A percentile compares a stretch with the other conserved stretches of the same genome.
Conservation (phyloP, 768 basidiomycete genomes). For the Hygrocybe punicea region DNA sequence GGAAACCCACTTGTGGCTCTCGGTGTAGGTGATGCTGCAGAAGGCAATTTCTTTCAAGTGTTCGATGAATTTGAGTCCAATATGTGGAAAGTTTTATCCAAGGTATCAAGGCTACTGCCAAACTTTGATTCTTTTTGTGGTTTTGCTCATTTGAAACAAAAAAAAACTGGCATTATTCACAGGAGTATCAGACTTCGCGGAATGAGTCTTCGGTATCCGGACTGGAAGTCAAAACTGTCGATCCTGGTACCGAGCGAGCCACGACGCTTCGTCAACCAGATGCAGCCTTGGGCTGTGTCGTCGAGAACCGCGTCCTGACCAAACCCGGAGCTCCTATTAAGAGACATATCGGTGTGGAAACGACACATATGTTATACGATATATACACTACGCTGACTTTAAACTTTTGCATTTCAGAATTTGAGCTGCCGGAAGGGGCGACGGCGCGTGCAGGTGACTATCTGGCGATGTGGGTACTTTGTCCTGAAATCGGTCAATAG, state of each 20-base stretch:
- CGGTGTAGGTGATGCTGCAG: slow-evolving; percentile 43
- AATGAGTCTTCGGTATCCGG: slow-evolving; percentile 13
- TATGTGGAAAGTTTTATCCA: slow-evolving; percentile 36
- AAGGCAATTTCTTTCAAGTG: slow-evolving; percentile 40
- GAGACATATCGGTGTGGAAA: slow-evolving; percentile 38
- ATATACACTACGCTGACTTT: too few species aligned
- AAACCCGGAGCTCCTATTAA: slow-evolving; percentile 38
- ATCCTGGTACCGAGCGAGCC: slow-evolving; percentile 33
- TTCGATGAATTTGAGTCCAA: slow-evolving; percentile 44
- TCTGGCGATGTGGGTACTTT: slow-evolving; percentile 39
- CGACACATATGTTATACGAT: too few species aligned
- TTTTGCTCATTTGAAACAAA: neutral
- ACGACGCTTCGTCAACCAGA: slow-evolving; percentile 37
- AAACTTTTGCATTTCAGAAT: slow-evolving; percentile 28
- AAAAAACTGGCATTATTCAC: neutral
- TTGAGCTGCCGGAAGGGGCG: slow-evolving; percentile 38
- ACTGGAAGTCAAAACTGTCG: slow-evolving; percentile 31
- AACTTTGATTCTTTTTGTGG: too few species aligned
- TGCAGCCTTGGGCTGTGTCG: slow-evolving; percentile 37
- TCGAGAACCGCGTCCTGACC: slow-evolving; percentile 41
- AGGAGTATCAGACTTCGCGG: slow-evolving; percentile 33
- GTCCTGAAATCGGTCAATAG: neutral
- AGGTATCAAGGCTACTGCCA: slow-evolving; percentile 30
- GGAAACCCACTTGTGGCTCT: slow-evolving; percentile 35
- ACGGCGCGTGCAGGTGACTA: slow-evolving; percentile 47